A percentile compares a stretch with the other conserved stretches of the same genome.
These are phyloP conservation scores for Wolfiporia cocos DNA, from an alignment of 1,284 basidiomycete species.

Conservation along the genomic window DNA sequence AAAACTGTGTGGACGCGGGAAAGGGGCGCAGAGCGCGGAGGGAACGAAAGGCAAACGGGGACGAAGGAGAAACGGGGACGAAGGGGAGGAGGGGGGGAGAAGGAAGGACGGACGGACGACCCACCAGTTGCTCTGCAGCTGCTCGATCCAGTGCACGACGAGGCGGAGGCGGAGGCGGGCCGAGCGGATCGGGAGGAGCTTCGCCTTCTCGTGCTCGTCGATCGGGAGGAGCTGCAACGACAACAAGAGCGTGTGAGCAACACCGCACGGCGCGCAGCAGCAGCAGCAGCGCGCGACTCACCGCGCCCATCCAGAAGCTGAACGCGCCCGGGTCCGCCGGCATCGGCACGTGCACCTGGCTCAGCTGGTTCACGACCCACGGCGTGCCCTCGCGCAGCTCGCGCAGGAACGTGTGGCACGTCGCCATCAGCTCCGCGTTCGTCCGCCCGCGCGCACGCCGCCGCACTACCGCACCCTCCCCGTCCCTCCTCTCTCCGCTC, in stretches of 20 bases:
- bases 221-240: constrained; percentile 74
- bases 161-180: constrained; percentile 74
- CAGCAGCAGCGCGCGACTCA: constrained; percentile 20
- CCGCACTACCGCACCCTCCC: constrained; percentile 1
- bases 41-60: constrained; percentile 5
- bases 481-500: neutral
- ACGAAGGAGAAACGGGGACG: constrained; percentile 12
- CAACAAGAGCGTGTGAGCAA: neutral
- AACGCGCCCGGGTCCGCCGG: constrained; percentile 64
- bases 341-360: constrained; percentile 70
- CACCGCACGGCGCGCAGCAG: constrained; percentile 4
- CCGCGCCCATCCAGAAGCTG: constrained; percentile 87
- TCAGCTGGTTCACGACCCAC: constrained; percentile 88
- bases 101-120: constrained; percentile 17
- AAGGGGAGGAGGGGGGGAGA: constrained; percentile 13
- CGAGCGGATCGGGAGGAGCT: constrained; percentile 86
- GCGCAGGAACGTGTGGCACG: constrained; percentile 76
- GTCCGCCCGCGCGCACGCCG: constrained; percentile 12
- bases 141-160: constrained; percentile 92
- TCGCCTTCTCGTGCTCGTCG: constrained; percentile 90
- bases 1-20: constrained; percentile 1
- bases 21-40: neutral
- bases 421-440: constrained; percentile 69
- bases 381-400: constrained; percentile 79
- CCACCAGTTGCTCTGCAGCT: constrained; percentile 64